Evolutionary conservation across 192 early-diverging fungal species (phyloP), one percentile per base, ranked within the genome.

Genomic region (Dimargaris verticillata): DNA sequence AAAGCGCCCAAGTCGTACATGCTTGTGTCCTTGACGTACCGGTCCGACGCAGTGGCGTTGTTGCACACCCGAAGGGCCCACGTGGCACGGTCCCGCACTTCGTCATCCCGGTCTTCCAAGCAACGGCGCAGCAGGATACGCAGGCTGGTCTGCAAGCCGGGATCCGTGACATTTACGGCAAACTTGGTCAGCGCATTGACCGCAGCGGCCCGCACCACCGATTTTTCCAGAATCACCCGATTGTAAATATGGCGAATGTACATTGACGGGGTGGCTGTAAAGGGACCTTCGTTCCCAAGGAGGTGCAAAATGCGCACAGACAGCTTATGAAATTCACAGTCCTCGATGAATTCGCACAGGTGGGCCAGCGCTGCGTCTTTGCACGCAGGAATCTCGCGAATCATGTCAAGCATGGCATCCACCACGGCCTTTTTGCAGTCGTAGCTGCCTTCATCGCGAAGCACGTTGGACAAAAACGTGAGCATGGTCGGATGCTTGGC

Each of bases 171-270:
- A 57, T 87, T 74, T 22, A 89, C 81, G 33, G 90, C 93, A 76
- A 99, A 99, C 65, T 90, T 89, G 59, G 89, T 88, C 69, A 99
- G 74, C 2, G 94, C 88, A 28, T 82, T 89, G n/a, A 97, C 93
- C 5, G 96, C 94, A 6, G 96, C 94, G 13, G 89, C 94, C 44
- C 95, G 80, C 28, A 99, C 91, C 66, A 89, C 90, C 3, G 93
- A 86, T 66, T 93, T 96, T 63, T 99, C 96, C 50, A 99, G 77
- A 64, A 99, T 95, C 43, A 99, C 91, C 12, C 95, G 83, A 77
- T 99, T 99, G 81, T 99, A 99, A 63, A 99, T 99, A 68, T 96
- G 95, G n/a, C 93, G 81, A 67, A 99, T 95, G 70, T 90, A 99
- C 69, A 94, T 89, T 14, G 88, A 86, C 20, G 96, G 93, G 22